Conservation (phyloP, 2,329 filamentous ascomycete species). For the Grosmannia penicillata region DNA sequence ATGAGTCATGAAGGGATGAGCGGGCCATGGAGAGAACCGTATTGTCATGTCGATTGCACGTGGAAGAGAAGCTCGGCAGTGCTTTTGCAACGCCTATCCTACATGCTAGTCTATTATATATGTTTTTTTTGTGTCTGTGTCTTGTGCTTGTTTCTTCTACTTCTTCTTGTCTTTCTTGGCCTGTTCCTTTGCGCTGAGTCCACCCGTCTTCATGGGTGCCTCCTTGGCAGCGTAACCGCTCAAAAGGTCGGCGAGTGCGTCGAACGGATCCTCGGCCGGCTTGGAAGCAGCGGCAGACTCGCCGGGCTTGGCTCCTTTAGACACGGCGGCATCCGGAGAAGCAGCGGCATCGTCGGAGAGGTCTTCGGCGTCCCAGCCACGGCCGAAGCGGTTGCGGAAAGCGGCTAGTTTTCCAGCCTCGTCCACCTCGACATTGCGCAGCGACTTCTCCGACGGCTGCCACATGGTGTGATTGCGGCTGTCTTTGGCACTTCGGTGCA, state of each 20-base stretch:
- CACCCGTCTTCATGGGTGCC: constrained; percentile 21
- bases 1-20: constrained; percentile 12
- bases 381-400: constrained; percentile 74
- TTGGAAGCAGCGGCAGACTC: too few relatives aligned
- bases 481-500: constrained; percentile 58
- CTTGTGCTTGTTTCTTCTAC: constrained; percentile 18
- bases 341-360: constrained; percentile 8
- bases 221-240: constrained; percentile 30
- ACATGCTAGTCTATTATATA: constrained; percentile 1
- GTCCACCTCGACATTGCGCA: constrained; percentile 84
- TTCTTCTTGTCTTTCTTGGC: constrained; percentile 26
- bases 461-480: constrained; percentile 78
- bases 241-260: constrained; percentile 35
- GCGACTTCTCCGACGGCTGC: constrained; percentile 71
- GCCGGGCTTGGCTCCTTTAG: too few relatives aligned
- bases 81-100: not conserved
- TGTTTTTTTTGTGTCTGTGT: not conserved
- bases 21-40: not conserved
- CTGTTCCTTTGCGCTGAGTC: constrained; percentile 23
- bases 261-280: constrained; percentile 15
- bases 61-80: constrained; percentile 5
- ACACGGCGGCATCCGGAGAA: not conserved
- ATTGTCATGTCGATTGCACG: constrained; percentile 13
- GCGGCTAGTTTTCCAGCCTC: constrained; percentile 81
- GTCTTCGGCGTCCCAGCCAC: constrained; percentile 56